Evolutionary conservation across 305 asterid species (phyloP).

Genomic region (Fraxinus sp.): DNA sequence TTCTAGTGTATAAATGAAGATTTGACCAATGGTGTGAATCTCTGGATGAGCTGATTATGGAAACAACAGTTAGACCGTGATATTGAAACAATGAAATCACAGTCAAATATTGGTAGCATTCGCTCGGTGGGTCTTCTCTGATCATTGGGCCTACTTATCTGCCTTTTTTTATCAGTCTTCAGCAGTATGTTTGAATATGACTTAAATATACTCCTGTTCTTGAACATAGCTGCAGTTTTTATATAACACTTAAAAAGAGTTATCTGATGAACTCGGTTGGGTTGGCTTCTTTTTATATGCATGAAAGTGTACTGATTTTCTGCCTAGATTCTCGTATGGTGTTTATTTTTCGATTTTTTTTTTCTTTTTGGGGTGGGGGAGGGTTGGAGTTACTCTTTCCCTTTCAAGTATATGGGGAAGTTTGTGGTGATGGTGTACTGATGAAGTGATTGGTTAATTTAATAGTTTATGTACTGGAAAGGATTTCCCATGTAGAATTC

Average conservation of each 20-base stretch:
- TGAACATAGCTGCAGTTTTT: not conserved
- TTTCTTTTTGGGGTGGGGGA: not conserved
- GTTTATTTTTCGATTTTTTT: not conserved
- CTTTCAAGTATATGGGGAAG: not conserved
- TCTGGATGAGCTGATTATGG: not conserved
- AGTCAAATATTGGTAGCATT: slow-evolving; percentile 69
- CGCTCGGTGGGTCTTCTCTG: slow-evolving; percentile 51
- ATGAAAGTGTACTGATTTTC: not conserved
- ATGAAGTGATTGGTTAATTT: slow-evolving; percentile 8
- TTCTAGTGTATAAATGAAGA: not conserved
- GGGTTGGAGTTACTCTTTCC: not conserved
- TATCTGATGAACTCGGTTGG: not conserved
- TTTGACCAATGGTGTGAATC: not conserved
- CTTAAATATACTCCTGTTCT: not conserved
- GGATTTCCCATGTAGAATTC: not conserved
- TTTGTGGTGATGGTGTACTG: slow-evolving; percentile 7
- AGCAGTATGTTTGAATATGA: not conserved
- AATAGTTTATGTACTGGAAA: not conserved
- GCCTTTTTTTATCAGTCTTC: not conserved
- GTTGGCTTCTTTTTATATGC: not conserved
- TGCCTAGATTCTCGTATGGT: not conserved
- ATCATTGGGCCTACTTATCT: not conserved
- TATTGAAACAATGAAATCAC: slow-evolving; percentile 51
- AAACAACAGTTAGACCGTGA: too few relatives aligned
- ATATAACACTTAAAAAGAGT: not conserved